Evolutionary conservation across 192 early-diverging fungal genomes (phyloP), one percentile per base, ranked within the genome.

Genomic region (Gryganskiella cystojenkinii): DNA sequence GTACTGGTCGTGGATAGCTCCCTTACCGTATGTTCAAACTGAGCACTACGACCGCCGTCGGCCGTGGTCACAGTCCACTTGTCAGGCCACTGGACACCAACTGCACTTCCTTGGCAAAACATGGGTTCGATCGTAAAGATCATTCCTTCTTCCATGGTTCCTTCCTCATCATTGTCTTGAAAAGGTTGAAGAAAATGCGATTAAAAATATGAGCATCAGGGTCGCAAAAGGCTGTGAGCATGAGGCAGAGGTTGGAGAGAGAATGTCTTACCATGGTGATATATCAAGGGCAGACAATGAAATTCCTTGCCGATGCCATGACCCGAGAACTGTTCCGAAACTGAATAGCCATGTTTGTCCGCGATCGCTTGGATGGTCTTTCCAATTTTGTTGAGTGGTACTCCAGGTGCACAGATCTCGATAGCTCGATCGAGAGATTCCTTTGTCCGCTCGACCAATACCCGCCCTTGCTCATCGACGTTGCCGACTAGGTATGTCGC

Each of bases 401-500:
- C 91, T 20, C 91, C 90, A 4, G 95, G 95, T 13, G 85, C 84
- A 67, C 93, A 95, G 13, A 90, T 82, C 51, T 78, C 91, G 68
- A 99, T 99, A 11, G 98, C 96, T 72, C 90, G 89, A 37, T 98
- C 88, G 65, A 99, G 75, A 67, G 96, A 96, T 75, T 92, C 87
- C 35, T 93, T 83, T 17, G 96, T 91, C 15, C 87, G 91, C 31
- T 91, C 82, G 5, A 99, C 92, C 19, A 99, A 86, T 64, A 90
- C 89, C 28, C 70, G 76, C 7, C 92, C 92, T 33, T 71, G 60
- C 5, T 89, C 83, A 70, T 98, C 95, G 9, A 98, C 96, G 46
- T 91, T 91, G 19, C 97, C 98, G n/a, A 98, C 95, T 24, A 91
- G 82, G 68, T 92, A 96, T 1, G 96, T 99, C 64, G 92, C 95